Evolutionary conservation across 2,329 filamentous ascomycete genomes (phyloP), one percentile per base, ranked within the genome.

Genomic region (Magnaporthiopsis poae): DNA sequence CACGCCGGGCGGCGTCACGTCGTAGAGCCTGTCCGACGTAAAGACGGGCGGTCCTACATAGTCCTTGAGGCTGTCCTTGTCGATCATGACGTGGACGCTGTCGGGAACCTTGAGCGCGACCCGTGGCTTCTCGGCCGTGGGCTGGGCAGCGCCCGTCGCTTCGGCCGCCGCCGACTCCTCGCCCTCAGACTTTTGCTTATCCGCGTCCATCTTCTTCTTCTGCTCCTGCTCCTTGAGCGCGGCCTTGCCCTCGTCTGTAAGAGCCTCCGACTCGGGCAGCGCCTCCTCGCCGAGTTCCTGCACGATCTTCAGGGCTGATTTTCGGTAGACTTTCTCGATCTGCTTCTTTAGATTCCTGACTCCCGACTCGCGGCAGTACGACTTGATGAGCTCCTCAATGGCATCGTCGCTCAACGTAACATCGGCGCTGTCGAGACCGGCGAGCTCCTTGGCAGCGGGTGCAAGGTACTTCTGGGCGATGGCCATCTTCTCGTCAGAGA

Each of bases 341-440:
- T 98, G 94, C 82, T 99, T 98, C 85, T 99, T 99, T 68, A 99
- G 81, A 75, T 99, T 99, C 71, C 95, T 89, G 11, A 99, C 96
- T 72, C 95, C 95, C 61, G 92, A 96, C 79, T 99, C 95, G 61
- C 95, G 90, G 79, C 93, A 97, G 80, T 99, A 99, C 31, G 92
- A 96, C 80, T 98, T 98, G 81, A 99, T 99, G 61, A 99, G 84
- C 78, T 99, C 95, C 73, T 95, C 90, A 61, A 99, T 96, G 15
- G 94, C 96, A 67, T 90, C 89, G 71, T 92, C 88, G 69, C 88
- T 89, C 61, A 99, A 82, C n/a, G 82, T 81, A n/a, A 99, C 93
- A 74, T 97, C 90, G 27, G 93, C 94, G 27, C 95, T 86, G 75
- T 96, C 92, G 69, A 99, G 80, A 35, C 95, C 95, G 56, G 92